Percentiles rank a stretch among this genome's conserved stretches.
These are phyloP conservation scores for Aschersonia sp. DNA, from an alignment of 2,329 filamentous ascomycete genomes.

Conservation along the genomic window DNA sequence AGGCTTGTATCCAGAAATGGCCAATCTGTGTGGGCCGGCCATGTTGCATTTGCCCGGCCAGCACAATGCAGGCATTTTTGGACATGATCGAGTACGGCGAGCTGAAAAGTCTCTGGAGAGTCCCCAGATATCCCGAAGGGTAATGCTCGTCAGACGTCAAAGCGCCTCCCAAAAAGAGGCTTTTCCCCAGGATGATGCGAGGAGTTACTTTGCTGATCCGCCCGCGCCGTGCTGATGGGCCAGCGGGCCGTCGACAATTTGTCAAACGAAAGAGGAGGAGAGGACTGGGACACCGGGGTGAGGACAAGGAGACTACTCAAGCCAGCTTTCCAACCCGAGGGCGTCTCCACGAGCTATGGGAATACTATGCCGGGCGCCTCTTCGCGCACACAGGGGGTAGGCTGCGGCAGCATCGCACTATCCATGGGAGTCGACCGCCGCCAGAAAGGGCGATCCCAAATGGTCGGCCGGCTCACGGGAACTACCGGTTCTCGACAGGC, in stretches of 20 bases:
- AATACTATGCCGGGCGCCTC: too few species aligned
- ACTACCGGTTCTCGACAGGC: neutral
- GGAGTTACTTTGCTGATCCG: neutral
- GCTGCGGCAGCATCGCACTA: neutral
- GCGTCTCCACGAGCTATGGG: neutral
- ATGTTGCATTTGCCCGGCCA: too few species aligned
- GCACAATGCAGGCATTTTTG: too few species aligned
- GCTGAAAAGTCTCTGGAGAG: too few species aligned
- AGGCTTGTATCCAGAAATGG: neutral
- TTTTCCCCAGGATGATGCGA: neutral
- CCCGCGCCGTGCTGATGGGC: neutral
- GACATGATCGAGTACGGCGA: too few species aligned
- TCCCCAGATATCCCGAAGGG: neutral
- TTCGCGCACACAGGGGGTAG: neutral
- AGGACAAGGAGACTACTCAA: neutral
- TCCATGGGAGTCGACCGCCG: neutral
- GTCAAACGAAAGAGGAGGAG: neutral
- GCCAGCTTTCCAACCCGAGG: neutral
- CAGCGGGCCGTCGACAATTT: neutral
- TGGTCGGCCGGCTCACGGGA: neutral
- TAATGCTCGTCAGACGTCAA: neutral
- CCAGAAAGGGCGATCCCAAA: too few species aligned
- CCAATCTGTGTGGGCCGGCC: neutral
- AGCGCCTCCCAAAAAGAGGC: neutral
- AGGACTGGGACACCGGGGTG: neutral